Conservation (phyloP, 1,139 yeast species). For the Candida tropicalis region DNA sequence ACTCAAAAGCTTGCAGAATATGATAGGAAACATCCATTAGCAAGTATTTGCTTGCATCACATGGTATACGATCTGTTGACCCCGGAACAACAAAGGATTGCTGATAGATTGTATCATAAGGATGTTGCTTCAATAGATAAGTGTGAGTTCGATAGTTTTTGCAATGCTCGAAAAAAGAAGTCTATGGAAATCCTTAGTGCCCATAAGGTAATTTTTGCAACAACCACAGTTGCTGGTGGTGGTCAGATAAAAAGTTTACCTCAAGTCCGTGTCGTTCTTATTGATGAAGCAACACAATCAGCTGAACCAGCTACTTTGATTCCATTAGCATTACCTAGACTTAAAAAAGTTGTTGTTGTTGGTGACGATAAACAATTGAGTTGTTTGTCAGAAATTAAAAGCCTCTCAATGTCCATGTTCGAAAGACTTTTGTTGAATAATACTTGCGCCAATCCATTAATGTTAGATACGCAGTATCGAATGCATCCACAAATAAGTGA, state of each 20-base stretch:
- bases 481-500: slow-evolving; percentile 69
- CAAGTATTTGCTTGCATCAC: slow-evolving; percentile 63
- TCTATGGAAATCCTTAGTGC: slow-evolving; percentile 42
- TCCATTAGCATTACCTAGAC: slow-evolving; percentile 68
- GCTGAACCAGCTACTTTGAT: slow-evolving; percentile 70
- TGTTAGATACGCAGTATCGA: slow-evolving; percentile 73
- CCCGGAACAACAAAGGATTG: slow-evolving; percentile 37
- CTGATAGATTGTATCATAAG: slow-evolving; percentile 40
- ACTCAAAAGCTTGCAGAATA: slow-evolving; percentile 63
- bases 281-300: slow-evolving; percentile 65
- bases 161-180: slow-evolving; percentile 40
- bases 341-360: slow-evolving; percentile 65
- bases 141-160: slow-evolving; percentile 48
- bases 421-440: slow-evolving; percentile 59
- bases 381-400: slow-evolving; percentile 66
- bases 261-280: slow-evolving; percentile 63
- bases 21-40: slow-evolving; percentile 54
- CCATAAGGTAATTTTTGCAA: slow-evolving; percentile 68
- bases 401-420: slow-evolving; percentile 56
- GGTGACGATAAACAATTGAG: slow-evolving; percentile 70
- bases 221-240: slow-evolving; percentile 72
- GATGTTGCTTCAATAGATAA: slow-evolving; percentile 25
- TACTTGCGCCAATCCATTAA: slow-evolving; percentile 56
- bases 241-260: slow-evolving; percentile 55
- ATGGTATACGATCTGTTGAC: slow-evolving; percentile 55